Base-by-base conservation (phyloP, 805 yeast genomes). In the Metschnikowia peoriensis region DNA sequence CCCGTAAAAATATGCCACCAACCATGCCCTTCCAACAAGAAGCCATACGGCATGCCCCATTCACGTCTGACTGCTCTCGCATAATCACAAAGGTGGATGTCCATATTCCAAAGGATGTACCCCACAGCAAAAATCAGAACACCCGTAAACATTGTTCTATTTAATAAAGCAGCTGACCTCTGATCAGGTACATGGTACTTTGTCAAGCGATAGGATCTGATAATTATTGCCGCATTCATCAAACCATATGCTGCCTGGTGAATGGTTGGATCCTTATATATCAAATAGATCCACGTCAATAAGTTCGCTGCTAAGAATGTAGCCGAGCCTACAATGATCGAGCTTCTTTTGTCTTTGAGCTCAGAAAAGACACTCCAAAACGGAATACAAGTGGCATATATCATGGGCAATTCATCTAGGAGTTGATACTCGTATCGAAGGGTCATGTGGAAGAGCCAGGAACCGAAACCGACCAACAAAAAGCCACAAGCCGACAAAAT, bases 1-100 rank as follows among this genome's bases (percentile, higher is more conserved):
- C 96, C 96, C 0, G 94, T 88, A 57, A 88, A 77, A 10, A 88
- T 72, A 66, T 93, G 98, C 98, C 98, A 93, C 97, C 97, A 93
- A 27, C 96, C 97, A 64, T 93, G 98, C 29, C 96, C 87, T 68
- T 93, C 98, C 37, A 93, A 74, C 4, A 93, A 58, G 55, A 90
- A 80, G 1, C 98, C 98, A 49, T 86, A 80, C 1, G 97, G 97
- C 72, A 87, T 79, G 3, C 97, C 96, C 66, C 75, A 69, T 4
- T 71, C 59, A 53, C 94, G 79, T 67, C 97, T 80, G 14, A 81
- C 63, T 7, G 68, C 54, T 39, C 84, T 78, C 68, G 89, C 84
- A 27, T 68, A 66, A 14, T 72, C 59, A 67, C 98, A 93, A 51
- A 86, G 79, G 58, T 89, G 88, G 52, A 88, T 89, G 67, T 93